phyloP scores from a whole-genome alignment of 768 basidiomycete genomes.

The Ramaria sp. region DNA sequence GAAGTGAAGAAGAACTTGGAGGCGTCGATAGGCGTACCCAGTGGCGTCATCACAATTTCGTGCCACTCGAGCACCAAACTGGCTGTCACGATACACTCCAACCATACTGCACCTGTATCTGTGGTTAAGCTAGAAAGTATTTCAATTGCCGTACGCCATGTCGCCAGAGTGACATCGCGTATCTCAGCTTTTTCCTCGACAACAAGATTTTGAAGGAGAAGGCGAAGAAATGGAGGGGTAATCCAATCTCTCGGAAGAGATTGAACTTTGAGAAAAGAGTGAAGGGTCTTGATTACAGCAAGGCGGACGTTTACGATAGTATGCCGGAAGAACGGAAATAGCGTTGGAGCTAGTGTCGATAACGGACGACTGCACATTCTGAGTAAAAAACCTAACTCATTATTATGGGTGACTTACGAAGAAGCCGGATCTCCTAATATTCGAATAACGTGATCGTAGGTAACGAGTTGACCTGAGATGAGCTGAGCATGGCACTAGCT shows the following conservation, averaged over 20 bases:
- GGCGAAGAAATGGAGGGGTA: slow-evolving; percentile 58
- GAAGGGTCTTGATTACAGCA: slow-evolving; percentile 82
- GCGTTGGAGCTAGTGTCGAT: slow-evolving; percentile 69
- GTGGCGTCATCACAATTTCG: slow-evolving; percentile 77
- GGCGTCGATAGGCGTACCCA: slow-evolving; percentile 68
- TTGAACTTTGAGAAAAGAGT: slow-evolving; percentile 73
- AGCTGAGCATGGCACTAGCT: background rate
- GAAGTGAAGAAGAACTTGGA: slow-evolving; percentile 57
- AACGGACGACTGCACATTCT: slow-evolving; percentile 38
- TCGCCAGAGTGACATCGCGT: slow-evolving; percentile 54
- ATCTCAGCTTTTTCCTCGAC: slow-evolving; percentile 86
- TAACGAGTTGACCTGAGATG: slow-evolving; percentile 64
- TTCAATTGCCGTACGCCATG: slow-evolving; percentile 65
- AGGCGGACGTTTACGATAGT: slow-evolving; percentile 89
- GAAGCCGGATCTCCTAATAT: slow-evolving; percentile 58
- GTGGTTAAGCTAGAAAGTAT: slow-evolving; percentile 26
- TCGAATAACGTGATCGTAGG: slow-evolving; percentile 65
- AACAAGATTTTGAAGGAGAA: slow-evolving; percentile 89
- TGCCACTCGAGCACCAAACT: slow-evolving; percentile 76
- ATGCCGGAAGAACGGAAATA: slow-evolving; percentile 96
- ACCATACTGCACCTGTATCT: slow-evolving; percentile 25
- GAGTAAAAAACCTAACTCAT: background rate
- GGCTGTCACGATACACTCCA: slow-evolving; percentile 45
- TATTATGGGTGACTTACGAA: slow-evolving; percentile 43
- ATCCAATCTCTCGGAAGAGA: slow-evolving; percentile 78